These are phyloP conservation scores for Solanum pimpinellifolium DNA, from an alignment of 257 asterid genomes.

Conservation along the genomic window DNA sequence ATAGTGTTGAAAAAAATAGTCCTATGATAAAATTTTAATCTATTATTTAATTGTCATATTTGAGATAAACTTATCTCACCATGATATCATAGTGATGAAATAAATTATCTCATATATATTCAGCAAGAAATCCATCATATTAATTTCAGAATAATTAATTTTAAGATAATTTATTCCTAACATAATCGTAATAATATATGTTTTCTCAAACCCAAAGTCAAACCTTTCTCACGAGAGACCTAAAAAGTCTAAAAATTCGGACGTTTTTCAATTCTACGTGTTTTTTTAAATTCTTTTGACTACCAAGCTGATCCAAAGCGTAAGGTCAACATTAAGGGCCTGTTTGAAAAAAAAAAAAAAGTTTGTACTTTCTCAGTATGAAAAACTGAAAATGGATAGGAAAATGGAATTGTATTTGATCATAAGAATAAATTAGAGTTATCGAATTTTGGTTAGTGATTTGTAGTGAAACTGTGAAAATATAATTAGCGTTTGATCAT, in stretches of 20 bases:
- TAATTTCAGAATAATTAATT: too few species aligned
- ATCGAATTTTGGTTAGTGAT: neutral
- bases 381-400: too few species aligned
- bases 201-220: neutral
- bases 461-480: too few species aligned
- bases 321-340: neutral
- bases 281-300: neutral
- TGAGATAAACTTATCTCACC: too few species aligned
- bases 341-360: neutral
- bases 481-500: too few species aligned
- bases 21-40: rapidly evolving
- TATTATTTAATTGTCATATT: rapidly evolving
- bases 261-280: neutral
- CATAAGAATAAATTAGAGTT: neutral
- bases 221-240: neutral
- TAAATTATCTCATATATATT: too few species aligned
- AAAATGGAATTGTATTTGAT: neutral
- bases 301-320: neutral
- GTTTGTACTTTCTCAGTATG: neutral
- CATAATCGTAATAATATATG: neutral
- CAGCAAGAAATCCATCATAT: rapidly evolving
- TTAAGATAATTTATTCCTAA: rapidly evolving
- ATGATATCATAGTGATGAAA: too few species aligned
- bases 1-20: too few species aligned
- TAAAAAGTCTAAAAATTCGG: neutral